A percentile compares a stretch with the other conserved stretches of the same genome.
Conservation (phyloP, 441 rosid species). For the Pelargonium myrrhifolium region DNA sequence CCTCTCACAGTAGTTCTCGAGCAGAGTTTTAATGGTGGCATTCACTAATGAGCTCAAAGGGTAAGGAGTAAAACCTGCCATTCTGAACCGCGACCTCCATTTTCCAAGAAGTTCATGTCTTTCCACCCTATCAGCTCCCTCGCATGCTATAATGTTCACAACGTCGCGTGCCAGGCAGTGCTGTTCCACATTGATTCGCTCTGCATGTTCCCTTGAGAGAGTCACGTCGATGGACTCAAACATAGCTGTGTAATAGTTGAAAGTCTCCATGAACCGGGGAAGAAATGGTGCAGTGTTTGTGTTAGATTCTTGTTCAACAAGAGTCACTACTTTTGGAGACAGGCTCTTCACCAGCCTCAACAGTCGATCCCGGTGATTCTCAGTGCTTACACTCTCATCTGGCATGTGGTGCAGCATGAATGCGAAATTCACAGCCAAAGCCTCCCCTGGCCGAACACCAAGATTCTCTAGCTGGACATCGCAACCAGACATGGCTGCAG, state of each 20-base stretch:
- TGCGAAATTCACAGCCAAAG: slow-evolving; percentile 74
- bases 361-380: slow-evolving; percentile 68
- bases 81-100: slow-evolving; percentile 64
- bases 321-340: slow-evolving; percentile 74
- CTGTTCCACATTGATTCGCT: slow-evolving; percentile 76
- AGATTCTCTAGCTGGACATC: slow-evolving; percentile 44
- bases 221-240: slow-evolving; percentile 78
- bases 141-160: slow-evolving; percentile 80
- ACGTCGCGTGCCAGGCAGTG: slow-evolving; percentile 83
- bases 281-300: slow-evolving; percentile 81
- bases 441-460: slow-evolving; percentile 45
- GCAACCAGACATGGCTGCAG: slow-evolving; percentile 42
- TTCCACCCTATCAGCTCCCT: slow-evolving; percentile 76
- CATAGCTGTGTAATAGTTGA: slow-evolving; percentile 73
- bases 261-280: slow-evolving; percentile 66
- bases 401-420: slow-evolving; percentile 80
- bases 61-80: slow-evolving; percentile 72
- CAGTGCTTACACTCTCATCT: slow-evolving; percentile 79
- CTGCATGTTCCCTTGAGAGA: slow-evolving; percentile 56
- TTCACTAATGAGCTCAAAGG: slow-evolving; percentile 70
- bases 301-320: slow-evolving; percentile 87
- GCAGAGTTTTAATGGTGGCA: slow-evolving; percentile 52
- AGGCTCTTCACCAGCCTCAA: slow-evolving; percentile 63
- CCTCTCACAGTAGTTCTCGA: slow-evolving; percentile 44
- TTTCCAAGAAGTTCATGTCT: slow-evolving; percentile 75